Percentiles rank a stretch among this genome's conserved stretches.
Conservation (phyloP, 2,329 filamentous ascomycete genomes). For the Fusarium sp. region DNA sequence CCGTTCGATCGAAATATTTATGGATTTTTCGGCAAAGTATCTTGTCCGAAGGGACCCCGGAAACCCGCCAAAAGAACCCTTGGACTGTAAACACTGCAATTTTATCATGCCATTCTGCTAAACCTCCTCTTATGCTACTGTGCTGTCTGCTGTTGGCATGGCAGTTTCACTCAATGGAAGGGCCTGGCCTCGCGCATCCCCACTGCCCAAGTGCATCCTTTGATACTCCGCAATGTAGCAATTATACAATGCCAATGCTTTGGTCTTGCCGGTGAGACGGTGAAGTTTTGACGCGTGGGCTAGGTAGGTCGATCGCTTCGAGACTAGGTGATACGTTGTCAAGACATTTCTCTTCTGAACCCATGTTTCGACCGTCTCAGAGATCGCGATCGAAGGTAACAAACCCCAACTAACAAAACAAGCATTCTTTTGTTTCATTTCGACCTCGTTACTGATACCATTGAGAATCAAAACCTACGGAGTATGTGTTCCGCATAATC, state of each 20-base stretch:
- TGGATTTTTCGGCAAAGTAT: slow-evolving; percentile 16
- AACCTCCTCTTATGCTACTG: slow-evolving; percentile 5
- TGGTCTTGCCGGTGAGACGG: slow-evolving; percentile 18
- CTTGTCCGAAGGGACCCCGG: slow-evolving; percentile 17
- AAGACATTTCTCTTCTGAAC: slow-evolving; percentile 26
- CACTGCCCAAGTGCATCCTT: slow-evolving; percentile 14
- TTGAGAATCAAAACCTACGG: slow-evolving; percentile 9
- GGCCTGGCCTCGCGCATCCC: slow-evolving; percentile 6
- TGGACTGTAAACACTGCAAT: slow-evolving; percentile 17
- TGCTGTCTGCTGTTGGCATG: slow-evolving; percentile 16
- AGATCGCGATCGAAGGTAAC: slow-evolving; percentile 32
- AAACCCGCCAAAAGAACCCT: slow-evolving; percentile 34
- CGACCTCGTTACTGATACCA: background rate
- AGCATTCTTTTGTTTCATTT: slow-evolving; percentile 21
- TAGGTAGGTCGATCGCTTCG: slow-evolving; percentile 20
- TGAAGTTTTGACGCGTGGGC: slow-evolving; percentile 30
- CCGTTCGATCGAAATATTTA: slow-evolving; percentile 8
- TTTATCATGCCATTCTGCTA: slow-evolving; percentile 31
- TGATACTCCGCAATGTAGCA: background rate
- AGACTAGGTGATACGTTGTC: slow-evolving; percentile 34
- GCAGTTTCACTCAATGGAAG: slow-evolving; percentile 31
- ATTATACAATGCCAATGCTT: slow-evolving; percentile 9
- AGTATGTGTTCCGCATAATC: slow-evolving; percentile 29
- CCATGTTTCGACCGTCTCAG: slow-evolving; percentile 25
- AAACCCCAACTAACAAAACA: slow-evolving; percentile 9